A percentile compares a stretch with the other conserved stretches of the same genome.
Evolutionary conservation across 352 stramenopile genomes (phyloP).

Genomic region (Pythium brachiatum): DNA sequence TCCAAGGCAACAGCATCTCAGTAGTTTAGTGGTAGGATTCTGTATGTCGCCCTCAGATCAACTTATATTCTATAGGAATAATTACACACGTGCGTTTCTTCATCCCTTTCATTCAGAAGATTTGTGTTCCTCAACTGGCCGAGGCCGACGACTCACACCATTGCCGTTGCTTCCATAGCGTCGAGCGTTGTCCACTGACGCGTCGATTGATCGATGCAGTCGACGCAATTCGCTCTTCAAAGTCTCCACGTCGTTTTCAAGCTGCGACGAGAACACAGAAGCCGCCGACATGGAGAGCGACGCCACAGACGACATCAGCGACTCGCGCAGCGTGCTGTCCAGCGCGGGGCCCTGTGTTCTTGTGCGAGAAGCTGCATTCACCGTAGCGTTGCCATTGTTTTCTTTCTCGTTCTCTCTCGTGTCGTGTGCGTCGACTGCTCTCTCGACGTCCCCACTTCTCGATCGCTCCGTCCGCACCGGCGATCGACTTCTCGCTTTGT

Average conservation of each 20-base stretch:
- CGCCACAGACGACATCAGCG: conserved; percentile 17
- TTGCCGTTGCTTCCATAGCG: neutral
- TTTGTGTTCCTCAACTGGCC: neutral
- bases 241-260: conserved; percentile 23
- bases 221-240: conserved; percentile 20
- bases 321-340: conserved; percentile 8
- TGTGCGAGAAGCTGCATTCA: neutral
- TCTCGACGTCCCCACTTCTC: neutral
- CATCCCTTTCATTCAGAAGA: neutral
- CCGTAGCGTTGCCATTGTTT: conserved; percentile 1
- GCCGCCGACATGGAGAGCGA: conserved; percentile 20
- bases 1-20: neutral
- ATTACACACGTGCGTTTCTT: neutral
- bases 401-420: conserved; percentile 6
- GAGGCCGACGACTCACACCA: neutral
- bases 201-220: conserved; percentile 25
- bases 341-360: neutral
- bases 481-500: conserved; percentile 17
- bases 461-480: conserved; percentile 5
- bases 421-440: neutral
- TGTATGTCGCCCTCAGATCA: neutral
- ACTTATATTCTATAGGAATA: conserved; percentile 6
- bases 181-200: conserved; percentile 6
- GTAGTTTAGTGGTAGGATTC: neutral
- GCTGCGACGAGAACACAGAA: conserved; percentile 18